Evolutionary conservation across 352 stramenopile genomes (phyloP).

Genomic region (Pythium grandisporangium): DNA sequence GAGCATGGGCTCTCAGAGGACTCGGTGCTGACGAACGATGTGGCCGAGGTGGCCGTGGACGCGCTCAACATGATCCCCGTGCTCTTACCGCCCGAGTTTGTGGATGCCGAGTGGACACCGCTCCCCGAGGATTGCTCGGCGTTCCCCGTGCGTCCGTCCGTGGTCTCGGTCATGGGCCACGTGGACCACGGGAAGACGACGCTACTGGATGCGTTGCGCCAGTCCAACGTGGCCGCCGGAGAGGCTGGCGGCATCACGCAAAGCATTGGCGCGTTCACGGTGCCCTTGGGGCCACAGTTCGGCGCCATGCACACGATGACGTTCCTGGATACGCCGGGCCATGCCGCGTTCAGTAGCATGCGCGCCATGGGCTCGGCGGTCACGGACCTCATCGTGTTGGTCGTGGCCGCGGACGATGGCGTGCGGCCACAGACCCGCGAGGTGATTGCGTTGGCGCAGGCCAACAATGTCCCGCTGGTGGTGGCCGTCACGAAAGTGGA

Average conservation of each 20-base stretch:
- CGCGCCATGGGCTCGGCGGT: slow-evolving; percentile 93
- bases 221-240: slow-evolving; percentile 85
- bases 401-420: slow-evolving; percentile 98
- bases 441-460: slow-evolving; percentile 89
- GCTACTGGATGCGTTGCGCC: slow-evolving; percentile 93
- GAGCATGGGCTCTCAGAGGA: slow-evolving; percentile 63
- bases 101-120: slow-evolving; percentile 62
- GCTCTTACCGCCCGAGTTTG: slow-evolving; percentile 70
- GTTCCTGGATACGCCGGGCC: slow-evolving; percentile 99
- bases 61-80: slow-evolving; percentile 82
- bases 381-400: slow-evolving; percentile 97
- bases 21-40: slow-evolving; percentile 58
- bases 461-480: slow-evolving; percentile 94
- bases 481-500: slow-evolving; percentile 98
- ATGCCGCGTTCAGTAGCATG: slow-evolving; percentile 98
- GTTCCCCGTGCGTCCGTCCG: slow-evolving; percentile 73
- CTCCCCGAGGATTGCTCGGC: slow-evolving; percentile 53
- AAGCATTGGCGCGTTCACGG: slow-evolving; percentile 95
- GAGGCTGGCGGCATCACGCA: slow-evolving; percentile 99
- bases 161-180: slow-evolving; percentile 99
- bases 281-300: slow-evolving; percentile 87
- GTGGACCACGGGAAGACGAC: slow-evolving; percentile 99
- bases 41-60: slow-evolving; percentile 77
- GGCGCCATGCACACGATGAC: slow-evolving; percentile 69
- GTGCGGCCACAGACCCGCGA: slow-evolving; percentile 98